Conservation (phyloP, 2,329 filamentous ascomycete genomes). For the Fusarium metavorans region DNA sequence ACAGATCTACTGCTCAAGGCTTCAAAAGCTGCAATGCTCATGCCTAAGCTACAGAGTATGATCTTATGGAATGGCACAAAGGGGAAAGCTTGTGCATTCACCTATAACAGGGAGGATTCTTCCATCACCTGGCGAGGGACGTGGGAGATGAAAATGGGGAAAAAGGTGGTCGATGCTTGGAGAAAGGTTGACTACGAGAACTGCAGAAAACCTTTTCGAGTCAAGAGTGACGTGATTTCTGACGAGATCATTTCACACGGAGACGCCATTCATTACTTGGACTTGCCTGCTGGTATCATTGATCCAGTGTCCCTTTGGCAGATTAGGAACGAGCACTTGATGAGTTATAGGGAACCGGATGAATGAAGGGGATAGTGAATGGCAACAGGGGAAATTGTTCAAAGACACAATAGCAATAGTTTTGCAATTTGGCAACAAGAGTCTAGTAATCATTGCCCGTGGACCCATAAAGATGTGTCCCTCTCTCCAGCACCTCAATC, state of each 20-base stretch:
- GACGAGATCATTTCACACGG: not conserved
- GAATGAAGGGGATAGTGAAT: not conserved
- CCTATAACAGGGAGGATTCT: not conserved
- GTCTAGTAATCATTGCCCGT: slow-evolving; percentile 44
- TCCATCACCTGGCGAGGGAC: not conserved
- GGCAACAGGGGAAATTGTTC: not conserved
- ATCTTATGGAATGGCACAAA: not conserved
- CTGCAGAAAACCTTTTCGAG: not conserved
- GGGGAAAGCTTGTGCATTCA: not conserved
- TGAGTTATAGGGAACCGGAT: not conserved
- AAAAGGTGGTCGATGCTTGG: not conserved
- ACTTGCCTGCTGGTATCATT: not conserved
- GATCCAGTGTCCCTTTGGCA: not conserved
- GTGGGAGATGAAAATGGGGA: not conserved
- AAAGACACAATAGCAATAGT: not conserved
- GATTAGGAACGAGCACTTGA: not conserved
- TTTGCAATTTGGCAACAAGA: not conserved
- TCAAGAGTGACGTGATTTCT: not conserved
- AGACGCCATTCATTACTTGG: not conserved
- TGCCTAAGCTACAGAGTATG: not conserved
- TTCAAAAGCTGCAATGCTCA: not conserved
- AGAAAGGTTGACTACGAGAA: not conserved
- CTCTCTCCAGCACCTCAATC: slow-evolving; percentile 46
- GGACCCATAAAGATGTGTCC: slow-evolving; percentile 42
- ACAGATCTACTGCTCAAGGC: not conserved